phyloP scores from a whole-genome alignment of 352 stramenopile genomes.

The Discostella stelligera region DNA sequence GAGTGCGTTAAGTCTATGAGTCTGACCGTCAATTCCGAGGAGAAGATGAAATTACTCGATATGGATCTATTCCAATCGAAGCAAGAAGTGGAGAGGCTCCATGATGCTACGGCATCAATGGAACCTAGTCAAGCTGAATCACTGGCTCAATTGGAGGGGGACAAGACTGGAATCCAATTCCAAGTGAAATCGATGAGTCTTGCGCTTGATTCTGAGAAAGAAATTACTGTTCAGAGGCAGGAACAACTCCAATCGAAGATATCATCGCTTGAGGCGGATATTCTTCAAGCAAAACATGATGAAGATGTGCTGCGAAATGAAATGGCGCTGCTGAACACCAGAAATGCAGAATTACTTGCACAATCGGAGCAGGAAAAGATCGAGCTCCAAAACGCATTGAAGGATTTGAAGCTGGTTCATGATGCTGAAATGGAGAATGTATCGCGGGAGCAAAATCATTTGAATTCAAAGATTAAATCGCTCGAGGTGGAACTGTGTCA shows the following conservation, averaged over 20 bases:
- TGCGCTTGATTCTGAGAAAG: background rate
- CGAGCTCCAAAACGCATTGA: background rate
- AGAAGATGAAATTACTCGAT: conserved; percentile 13
- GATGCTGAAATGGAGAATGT: background rate
- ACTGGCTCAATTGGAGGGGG: background rate
- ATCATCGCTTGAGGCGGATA: background rate
- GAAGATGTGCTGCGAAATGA: background rate
- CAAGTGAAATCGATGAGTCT: background rate
- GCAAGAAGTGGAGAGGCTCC: conserved; percentile 9
- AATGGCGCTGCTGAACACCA: background rate
- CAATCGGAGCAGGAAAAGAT: conserved; percentile 2
- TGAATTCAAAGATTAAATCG: conserved; percentile 5
- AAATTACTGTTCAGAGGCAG: background rate
- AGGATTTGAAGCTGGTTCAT: background rate
- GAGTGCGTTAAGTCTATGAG: conserved; percentile 1
- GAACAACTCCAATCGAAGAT: conserved; percentile 10
- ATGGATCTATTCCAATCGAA: conserved; percentile 15
- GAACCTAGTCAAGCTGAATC: conserved; percentile 1
- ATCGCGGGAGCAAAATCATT: background rate
- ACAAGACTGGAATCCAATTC: background rate
- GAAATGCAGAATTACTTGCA: conserved; percentile 1
- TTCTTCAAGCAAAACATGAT: background rate
- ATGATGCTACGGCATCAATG: background rate
- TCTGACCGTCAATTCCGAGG: background rate
- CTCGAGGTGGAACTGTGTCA: background rate